Percentiles rank a stretch among this genome's conserved stretches.
phyloP scores from a whole-genome alignment of 2,329 filamentous ascomycete species.

The Hymenoscyphus scutula region DNA sequence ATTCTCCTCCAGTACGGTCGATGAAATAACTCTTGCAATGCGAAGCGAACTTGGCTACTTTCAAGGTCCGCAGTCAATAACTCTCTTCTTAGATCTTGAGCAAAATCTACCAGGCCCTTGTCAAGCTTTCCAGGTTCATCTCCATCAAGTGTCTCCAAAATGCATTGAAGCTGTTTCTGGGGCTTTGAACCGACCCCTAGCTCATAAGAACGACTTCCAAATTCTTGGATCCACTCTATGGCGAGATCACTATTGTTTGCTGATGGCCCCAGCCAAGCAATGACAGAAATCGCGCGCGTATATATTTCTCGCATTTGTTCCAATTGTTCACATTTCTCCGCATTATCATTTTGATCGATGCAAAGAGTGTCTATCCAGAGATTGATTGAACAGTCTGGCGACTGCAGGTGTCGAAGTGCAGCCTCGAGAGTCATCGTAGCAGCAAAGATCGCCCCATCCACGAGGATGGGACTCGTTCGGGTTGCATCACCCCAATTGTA shows the following conservation, averaged over 20 bases:
- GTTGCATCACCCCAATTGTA: conserved; percentile 11
- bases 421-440: conserved; percentile 7
- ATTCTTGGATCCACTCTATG: neutral
- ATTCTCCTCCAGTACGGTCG: too few species aligned
- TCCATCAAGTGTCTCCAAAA: neutral
- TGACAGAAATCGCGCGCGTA: conserved; percentile 18
- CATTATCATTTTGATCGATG: conserved; percentile 26
- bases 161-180: too few species aligned
- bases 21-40: too few species aligned
- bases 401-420: conserved; percentile 10
- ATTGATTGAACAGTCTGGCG: neutral
- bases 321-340: conserved; percentile 27
- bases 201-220: neutral
- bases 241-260: neutral
- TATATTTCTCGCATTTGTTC: conserved; percentile 32
- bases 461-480: neutral
- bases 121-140: neutral
- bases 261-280: conserved; percentile 31
- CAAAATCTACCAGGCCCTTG: neutral
- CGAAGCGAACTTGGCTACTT: too few species aligned
- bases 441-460: neutral
- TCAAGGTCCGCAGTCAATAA: too few species aligned
- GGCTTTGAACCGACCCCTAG: neutral
- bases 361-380: conserved; percentile 33
- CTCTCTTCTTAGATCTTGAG: neutral